phyloP scores from a whole-genome alignment of 306 rosid species.

The Styphnolobium japonicum region DNA sequence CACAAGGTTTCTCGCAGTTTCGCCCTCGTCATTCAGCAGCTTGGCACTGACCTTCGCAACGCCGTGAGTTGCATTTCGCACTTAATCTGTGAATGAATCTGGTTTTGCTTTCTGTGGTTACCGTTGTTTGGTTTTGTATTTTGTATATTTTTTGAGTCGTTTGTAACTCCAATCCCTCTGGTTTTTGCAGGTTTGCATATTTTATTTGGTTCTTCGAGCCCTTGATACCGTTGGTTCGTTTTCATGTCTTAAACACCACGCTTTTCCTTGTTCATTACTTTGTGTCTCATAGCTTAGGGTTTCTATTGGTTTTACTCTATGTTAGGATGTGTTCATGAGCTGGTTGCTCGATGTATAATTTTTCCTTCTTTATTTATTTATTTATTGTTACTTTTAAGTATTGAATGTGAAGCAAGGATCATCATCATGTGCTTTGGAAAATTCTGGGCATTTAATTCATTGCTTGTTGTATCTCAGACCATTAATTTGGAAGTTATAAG shows the following conservation, averaged over 20 bases:
- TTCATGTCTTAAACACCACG: conserved; percentile 13
- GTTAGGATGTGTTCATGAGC: too few relatives aligned
- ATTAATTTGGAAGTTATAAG: not conserved
- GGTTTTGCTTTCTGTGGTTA: not conserved
- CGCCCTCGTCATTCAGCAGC: conserved; percentile 93
- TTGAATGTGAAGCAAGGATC: not conserved
- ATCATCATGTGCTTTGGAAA: not conserved
- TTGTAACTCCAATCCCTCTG: not conserved
- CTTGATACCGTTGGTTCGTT: conserved; percentile 94
- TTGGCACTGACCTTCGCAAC: conserved; percentile 74
- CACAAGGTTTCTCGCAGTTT: conserved; percentile 94
- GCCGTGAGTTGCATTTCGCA: conserved; percentile 54
- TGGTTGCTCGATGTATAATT: not conserved
- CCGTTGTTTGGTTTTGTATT: not conserved
- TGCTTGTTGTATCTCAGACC: not conserved
- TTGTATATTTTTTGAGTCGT: not conserved
- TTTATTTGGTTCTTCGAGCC: conserved; percentile 92
- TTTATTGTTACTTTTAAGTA: not conserved
- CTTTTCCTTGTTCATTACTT: not conserved
- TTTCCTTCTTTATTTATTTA: not conserved
- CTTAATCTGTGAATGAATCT: not conserved
- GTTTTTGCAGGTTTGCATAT: conserved; percentile 84
- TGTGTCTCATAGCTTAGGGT: not conserved
- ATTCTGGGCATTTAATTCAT: not conserved
- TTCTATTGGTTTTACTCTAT: not conserved